Evolutionary conservation across 1,139 yeast genomes (phyloP), one percentile per base, ranked within the genome.

Genomic region (Magnusiomyces magnusii): DNA sequence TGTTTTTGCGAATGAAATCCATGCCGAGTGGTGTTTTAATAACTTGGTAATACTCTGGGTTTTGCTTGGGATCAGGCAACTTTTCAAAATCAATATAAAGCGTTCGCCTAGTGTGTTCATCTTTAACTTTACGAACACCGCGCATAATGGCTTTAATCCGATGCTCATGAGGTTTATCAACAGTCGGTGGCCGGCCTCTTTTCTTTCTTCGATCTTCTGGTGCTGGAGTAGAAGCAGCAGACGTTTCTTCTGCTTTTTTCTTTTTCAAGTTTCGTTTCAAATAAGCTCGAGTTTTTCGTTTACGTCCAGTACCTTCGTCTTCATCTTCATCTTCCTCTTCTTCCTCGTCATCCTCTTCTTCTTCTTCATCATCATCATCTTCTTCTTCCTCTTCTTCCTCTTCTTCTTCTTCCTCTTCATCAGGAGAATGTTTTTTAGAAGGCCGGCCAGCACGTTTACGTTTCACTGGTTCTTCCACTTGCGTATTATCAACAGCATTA

Each of bases 121-220:
- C 84, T 58, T 83, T 80, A 61, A 87, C 84, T 69, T 87, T 87
- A 67, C 90, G 87, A 68, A 93, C 78, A 55, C 84, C 85, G 69
- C 95, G 85, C 77, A 92, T 76, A 51, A 93, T 85, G 63, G 89
- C 84, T 72, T 92, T 92, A 70, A 92, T 91, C 63, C 97, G 80
- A 66, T 90, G 91, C 73, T 93, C 97, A 72, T 87, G 92, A 2
- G 97, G 97, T 67, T 87, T 85, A 72, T 92, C 98, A 60, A 92
- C 95, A 58, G 92, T 88, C 0, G 98, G 98, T 9, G 98, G 98
- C 68, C 97, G 82, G 51, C 97, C 97, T 68, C 98, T 80, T 71
- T 89, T 85, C 57, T 83, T 83, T 64, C 91, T 86, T 58, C 82
- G 78, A 62, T 83, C 87, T 25, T 75, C 76, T 3, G 59, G 58